These are phyloP conservation scores for Aspergillus glaucus DNA, from an alignment of 2,329 filamentous ascomycete species.

Conservation along the genomic window DNA sequence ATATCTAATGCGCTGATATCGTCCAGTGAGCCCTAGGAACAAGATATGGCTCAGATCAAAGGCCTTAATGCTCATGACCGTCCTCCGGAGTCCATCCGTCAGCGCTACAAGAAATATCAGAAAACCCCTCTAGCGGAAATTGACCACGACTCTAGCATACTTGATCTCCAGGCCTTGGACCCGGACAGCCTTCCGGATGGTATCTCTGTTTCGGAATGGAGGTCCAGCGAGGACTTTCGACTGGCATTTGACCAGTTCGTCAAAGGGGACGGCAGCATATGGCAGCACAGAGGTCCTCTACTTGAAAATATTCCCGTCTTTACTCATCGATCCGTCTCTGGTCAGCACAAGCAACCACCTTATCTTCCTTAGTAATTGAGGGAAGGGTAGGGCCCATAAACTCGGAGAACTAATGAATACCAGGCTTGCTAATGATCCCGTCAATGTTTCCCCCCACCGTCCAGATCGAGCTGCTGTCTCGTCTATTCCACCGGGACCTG, in stretches of 20 bases:
- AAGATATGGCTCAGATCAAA: slow-evolving; percentile 28
- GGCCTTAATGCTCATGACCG: slow-evolving; percentile 68
- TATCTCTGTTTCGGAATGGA: slow-evolving; percentile 23
- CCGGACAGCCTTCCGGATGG: slow-evolving; percentile 19
- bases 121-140: slow-evolving; percentile 52
- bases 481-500: slow-evolving; percentile 71
- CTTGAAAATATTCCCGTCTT: slow-evolving; percentile 29
- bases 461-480: slow-evolving; percentile 64
- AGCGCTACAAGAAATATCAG: slow-evolving; percentile 69
- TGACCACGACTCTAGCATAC: slow-evolving; percentile 50
- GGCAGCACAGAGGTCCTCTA: slow-evolving; percentile 9
- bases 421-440: slow-evolving; percentile 75
- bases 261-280: slow-evolving; percentile 4
- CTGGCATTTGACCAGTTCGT: slow-evolving; percentile 29
- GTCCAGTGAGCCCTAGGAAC: too few species aligned
- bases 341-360: slow-evolving; percentile 20
- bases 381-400: slow-evolving; percentile 5
- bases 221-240: slow-evolving; percentile 22
- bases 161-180: slow-evolving; percentile 46
- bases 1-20: slow-evolving; percentile 8
- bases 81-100: slow-evolving; percentile 63
- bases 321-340: slow-evolving; percentile 29
- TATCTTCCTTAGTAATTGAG: slow-evolving; percentile 3
- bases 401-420: slow-evolving; percentile 16
- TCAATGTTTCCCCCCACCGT: slow-evolving; percentile 62